Percentiles rank a stretch among this genome's conserved stretches.
Conservation (phyloP, 139 green algal genomes). For the Haematococcus lacustris region DNA sequence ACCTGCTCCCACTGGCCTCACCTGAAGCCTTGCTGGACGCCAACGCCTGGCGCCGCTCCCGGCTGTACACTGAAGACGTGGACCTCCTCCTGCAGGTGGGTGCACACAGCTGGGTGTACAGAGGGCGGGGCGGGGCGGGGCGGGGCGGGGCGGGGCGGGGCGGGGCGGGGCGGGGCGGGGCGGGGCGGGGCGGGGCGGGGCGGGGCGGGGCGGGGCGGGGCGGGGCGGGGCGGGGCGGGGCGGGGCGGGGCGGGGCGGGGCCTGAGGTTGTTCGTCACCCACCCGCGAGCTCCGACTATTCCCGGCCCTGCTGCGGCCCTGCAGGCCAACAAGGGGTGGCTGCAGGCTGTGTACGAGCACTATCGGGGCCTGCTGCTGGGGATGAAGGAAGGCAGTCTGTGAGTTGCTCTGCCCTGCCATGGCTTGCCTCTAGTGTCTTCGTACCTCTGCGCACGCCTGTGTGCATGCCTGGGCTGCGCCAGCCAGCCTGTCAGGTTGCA, state of each 20-base stretch:
- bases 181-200: neutral
- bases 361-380: slow-evolving; percentile 5
- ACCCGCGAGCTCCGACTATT: neutral
- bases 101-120: neutral
- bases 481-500: too few relatives aligned
- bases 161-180: too few relatives aligned
- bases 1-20: slow-evolving; percentile 22
- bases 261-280: neutral
- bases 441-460: too few relatives aligned
- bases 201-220: neutral
- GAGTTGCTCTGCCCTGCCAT: too few relatives aligned
- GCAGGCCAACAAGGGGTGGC: neutral
- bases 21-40: slow-evolving; percentile 19
- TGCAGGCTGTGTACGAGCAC: slow-evolving; percentile 31
- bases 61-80: slow-evolving; percentile 45
- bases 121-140: too few relatives aligned
- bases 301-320: neutral
- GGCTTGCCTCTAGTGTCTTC: too few relatives aligned
- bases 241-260: too few relatives aligned
- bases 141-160: too few relatives aligned
- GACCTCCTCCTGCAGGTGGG: slow-evolving; percentile 30
- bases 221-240: neutral
- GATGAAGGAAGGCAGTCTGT: too few relatives aligned
- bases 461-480: too few relatives aligned
- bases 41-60: slow-evolving; percentile 30